Evolutionary conservation across 768 basidiomycete species (phyloP), one percentile per base, ranked within the genome.

Genomic region (Russula olivacea): DNA sequence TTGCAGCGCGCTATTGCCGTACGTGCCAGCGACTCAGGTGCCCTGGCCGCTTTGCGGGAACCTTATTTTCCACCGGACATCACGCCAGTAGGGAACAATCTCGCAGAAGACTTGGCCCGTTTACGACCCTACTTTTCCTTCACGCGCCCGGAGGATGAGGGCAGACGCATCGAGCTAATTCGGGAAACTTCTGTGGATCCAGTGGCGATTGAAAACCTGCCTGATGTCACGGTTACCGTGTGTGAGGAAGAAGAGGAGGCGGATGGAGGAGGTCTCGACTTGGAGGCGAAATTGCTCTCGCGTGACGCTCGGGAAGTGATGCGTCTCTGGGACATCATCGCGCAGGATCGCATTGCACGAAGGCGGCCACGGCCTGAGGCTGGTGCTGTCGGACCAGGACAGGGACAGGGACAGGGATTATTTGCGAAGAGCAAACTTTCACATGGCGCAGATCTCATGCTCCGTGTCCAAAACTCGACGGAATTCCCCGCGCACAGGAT

Each of bases 1-100:
- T 76, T 97, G 1, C 95, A 98, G 69, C 86, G 97, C n/a, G 84
- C 88, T 30, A 82, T 88, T 30, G 80, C 81, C 34, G 96, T 99
- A 6, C 89, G 86, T 57, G 87, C 90, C 14, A 97, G 71, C 68
- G 86, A 83, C 66, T 87, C 90, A 0, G 97, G 96, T 1, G 90
- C 91, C 0, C 95, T 91, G 72, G 93, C 86, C 2, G 95, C 91
- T 2, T 76, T 98, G 38, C 81, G 88, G 17, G 80, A 87, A 15
- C 92, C 95, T 68, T 88, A 84, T 57, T 75, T 75, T 43, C 84
- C 88, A 0, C 75, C 75, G 3, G 74, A 79, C 4, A 83, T 98
- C 53, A 71, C 71, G 0, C 68, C 89, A 7, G 70, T 71, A 0
- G 89, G 91, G 4, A 78, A 80, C 54, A 74, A 72, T 3, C 75